These are phyloP conservation scores for Globisporangium canariense DNA, from an alignment of 352 stramenopile genomes.

Conservation along the genomic window DNA sequence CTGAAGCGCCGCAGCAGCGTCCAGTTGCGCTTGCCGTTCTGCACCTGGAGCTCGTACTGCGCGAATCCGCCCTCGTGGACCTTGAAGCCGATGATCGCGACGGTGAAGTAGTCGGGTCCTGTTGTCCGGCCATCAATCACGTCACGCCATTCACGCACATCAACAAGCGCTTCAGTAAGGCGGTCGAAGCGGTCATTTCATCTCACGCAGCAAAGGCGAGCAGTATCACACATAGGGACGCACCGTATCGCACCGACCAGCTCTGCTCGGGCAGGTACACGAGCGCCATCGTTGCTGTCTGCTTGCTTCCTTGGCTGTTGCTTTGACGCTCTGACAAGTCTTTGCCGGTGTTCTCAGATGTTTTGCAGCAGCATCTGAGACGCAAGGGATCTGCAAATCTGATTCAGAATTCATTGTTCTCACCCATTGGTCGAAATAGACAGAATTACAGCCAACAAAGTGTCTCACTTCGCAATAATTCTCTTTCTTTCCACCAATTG, in stretches of 20 bases:
- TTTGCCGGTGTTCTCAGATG: background rate
- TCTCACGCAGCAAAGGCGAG: background rate
- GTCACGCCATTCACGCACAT: background rate
- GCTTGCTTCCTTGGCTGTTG: slow-evolving; percentile 1
- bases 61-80: slow-evolving; percentile 52
- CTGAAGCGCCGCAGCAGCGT: slow-evolving; percentile 67
- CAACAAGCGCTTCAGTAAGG: background rate
- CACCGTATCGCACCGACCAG: slow-evolving; percentile 75
- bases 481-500: too few species aligned
- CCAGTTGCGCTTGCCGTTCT: slow-evolving; percentile 69
- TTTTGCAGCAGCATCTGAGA: background rate
- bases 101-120: slow-evolving; percentile 77
- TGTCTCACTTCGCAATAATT: too few species aligned
- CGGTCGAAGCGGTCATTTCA: too few species aligned
- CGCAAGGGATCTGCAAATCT: background rate
- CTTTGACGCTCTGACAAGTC: background rate
- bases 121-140: background rate
- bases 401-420: background rate
- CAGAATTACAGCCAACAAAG: too few species aligned
- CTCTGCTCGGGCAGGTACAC: slow-evolving; percentile 68
- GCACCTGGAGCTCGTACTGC: slow-evolving; percentile 65
- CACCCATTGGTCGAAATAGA: background rate
- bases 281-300: slow-evolving; percentile 49
- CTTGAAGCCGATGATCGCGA: slow-evolving; percentile 46
- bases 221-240: slow-evolving; percentile 5